A percentile compares a stretch with the other conserved stretches of the same genome.
These are phyloP conservation scores for Macrolepiota albuminosa DNA, from an alignment of 768 basidiomycete genomes.

Conservation along the genomic window DNA sequence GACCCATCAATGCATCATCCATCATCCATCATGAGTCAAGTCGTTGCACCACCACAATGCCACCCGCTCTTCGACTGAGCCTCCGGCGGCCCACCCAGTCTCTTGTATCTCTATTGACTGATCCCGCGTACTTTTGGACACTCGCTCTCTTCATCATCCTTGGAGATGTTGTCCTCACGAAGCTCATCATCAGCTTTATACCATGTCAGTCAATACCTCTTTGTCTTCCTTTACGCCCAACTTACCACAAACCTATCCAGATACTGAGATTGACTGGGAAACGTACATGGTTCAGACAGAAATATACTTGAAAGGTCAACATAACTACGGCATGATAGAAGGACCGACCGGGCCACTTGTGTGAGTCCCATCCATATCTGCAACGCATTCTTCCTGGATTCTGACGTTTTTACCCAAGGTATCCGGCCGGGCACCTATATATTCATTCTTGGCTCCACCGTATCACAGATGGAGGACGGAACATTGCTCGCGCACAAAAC, in stretches of 20 bases:
- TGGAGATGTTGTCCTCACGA: constrained; percentile 74
- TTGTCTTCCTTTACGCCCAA: background rate
- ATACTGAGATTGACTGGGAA: constrained; percentile 98
- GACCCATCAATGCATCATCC: no score
- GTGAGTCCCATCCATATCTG: constrained; percentile 37
- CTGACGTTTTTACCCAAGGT: constrained; percentile 43
- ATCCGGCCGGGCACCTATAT: constrained; percentile 90
- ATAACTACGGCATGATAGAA: constrained; percentile 73
- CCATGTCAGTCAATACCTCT: constrained; percentile 61
- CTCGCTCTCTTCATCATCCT: constrained; percentile 61
- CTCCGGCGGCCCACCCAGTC: constrained; percentile 14
- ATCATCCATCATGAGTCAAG: background rate
- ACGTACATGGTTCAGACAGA: constrained; percentile 92
- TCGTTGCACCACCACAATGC: constrained; percentile 7
- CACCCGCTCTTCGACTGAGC: constrained; percentile 8
- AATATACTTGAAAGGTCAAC: constrained; percentile 73
- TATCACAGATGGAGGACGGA: constrained; percentile 55
- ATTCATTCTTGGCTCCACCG: constrained; percentile 70
- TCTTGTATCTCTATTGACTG: constrained; percentile 36
- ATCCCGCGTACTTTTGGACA: constrained; percentile 61
- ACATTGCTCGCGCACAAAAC: constrained; percentile 66
- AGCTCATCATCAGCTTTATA: constrained; percentile 75
- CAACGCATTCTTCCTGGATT: background rate
- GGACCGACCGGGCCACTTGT: constrained; percentile 94
- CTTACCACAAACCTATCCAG: constrained; percentile 36